Percentiles rank a stretch among this genome's conserved stretches.
Conservation (phyloP, 2,329 filamentous ascomycete species). For the Hypoxylon sp. region DNA sequence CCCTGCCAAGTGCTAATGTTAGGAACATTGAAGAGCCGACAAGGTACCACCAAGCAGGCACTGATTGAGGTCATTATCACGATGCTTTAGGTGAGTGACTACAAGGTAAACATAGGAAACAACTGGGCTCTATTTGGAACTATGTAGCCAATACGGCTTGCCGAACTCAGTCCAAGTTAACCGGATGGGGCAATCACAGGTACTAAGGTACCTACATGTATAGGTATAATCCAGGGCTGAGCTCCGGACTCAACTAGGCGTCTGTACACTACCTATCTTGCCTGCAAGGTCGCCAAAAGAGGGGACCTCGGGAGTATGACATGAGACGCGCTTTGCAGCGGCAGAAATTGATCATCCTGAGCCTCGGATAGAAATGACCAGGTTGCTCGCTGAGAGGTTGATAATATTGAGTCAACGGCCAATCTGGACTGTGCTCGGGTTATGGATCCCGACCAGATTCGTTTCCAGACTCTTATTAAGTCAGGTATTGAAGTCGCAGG, state of each 20-base stretch:
- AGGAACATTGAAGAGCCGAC: slow-evolving; percentile 32
- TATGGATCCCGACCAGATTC: slow-evolving; percentile 28
- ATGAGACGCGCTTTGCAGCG: slow-evolving; percentile 38
- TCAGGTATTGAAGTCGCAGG: background rate
- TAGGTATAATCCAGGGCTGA: slow-evolving; percentile 22
- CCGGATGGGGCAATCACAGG: slow-evolving; percentile 33
- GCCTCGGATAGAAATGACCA: slow-evolving; percentile 2
- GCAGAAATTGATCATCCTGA: slow-evolving; percentile 26
- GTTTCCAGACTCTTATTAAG: slow-evolving; percentile 25
- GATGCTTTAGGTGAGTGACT: slow-evolving; percentile 21
- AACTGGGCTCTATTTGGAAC: too few relatives aligned
- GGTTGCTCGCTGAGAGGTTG: slow-evolving; percentile 10
- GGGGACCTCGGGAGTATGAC: background rate
- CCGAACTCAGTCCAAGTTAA: slow-evolving; percentile 38
- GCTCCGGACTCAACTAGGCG: slow-evolving; percentile 12
- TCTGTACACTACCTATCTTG: slow-evolving; percentile 13
- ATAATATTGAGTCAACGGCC: slow-evolving; percentile 6
- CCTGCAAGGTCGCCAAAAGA: background rate
- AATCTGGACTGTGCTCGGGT: slow-evolving; percentile 36
- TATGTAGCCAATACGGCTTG: slow-evolving; percentile 39
- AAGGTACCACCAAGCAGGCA: slow-evolving; percentile 32
- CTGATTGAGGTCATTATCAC: slow-evolving; percentile 21
- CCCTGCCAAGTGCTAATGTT: slow-evolving; percentile 42
- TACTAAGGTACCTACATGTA: slow-evolving; percentile 1
- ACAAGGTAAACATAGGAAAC: slow-evolving; percentile 15